Evolutionary conservation across 2,329 filamentous ascomycete species (phyloP), one percentile per base, ranked within the genome.

Genomic region (Shiraia sp.): DNA sequence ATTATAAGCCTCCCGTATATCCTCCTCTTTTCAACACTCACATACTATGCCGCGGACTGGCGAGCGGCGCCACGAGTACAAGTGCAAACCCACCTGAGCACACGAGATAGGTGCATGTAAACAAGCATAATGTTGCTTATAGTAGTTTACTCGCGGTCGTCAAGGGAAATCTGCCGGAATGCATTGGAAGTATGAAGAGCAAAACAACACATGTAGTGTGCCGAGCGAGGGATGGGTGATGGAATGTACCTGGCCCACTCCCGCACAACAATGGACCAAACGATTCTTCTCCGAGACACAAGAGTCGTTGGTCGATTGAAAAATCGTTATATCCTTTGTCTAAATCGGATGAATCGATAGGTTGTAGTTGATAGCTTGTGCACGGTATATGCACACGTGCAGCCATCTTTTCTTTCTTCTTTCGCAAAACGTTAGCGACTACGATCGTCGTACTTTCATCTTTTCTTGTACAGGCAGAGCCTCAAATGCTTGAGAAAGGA

Each of bases 91-190:
- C 47, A 39, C 34, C 30, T 38, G 40, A 42, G 36, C 39, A 39
- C 35, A 38, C 31, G 41, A 43, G 47, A 46, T 34, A 40, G 34
- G 34, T 13, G 27, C 41, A 47, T 43, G 53, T 61, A 60, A 61
- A 63, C 58, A 65, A 61, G 58, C 47, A 47, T 63, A 59, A 40
- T 64, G 58, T 49, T 56, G 33, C 59, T 49, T 54, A 48, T 51
- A 36, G 45, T 41, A 39, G 50, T 58, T 48, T 63, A 64, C 57
- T 53, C 38, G 44, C 32, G 44, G 66, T 71, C 55, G 65, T 62
- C 65, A 58, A 49, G 65, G 62, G 58, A 63, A 59, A 47, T 19
- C 32, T 42, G 14, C 22, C 51, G 68, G 68, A 71, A 72, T 71
- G 68, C 45, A 50, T 49, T 31, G 10, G 42, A 45, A 57, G 62